phyloP scores from a whole-genome alignment of 2,329 filamentous ascomycete genomes.

The Neofusicoccum sp. region DNA sequence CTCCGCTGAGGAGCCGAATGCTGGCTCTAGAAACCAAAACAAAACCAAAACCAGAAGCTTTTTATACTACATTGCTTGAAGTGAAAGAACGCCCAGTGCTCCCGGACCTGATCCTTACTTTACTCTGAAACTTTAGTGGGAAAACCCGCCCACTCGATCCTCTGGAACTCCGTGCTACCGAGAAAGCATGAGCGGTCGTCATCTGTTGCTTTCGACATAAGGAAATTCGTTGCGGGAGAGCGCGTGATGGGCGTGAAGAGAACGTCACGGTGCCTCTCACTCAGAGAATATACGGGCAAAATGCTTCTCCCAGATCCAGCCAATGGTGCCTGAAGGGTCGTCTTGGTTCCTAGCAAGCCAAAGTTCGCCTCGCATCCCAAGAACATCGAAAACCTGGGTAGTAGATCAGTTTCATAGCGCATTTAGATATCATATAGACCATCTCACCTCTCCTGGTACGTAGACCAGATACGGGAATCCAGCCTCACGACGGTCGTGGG shows the following conservation, averaged over 20 bases:
- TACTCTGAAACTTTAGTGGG: background rate
- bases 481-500: conserved; percentile 84
- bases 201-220: conserved; percentile 15
- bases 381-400: conserved; percentile 56
- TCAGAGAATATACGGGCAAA: conserved; percentile 56
- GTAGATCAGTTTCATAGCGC: background rate
- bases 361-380: conserved; percentile 93
- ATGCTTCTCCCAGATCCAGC: conserved; percentile 99
- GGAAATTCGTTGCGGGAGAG: conserved; percentile 15
- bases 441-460: conserved; percentile 78
- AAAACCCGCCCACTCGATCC: conserved; percentile 8
- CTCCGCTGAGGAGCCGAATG: conserved; percentile 14
- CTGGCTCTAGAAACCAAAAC: conserved; percentile 10
- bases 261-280: conserved; percentile 21
- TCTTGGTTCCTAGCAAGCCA: conserved; percentile 99
- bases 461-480: conserved; percentile 97
- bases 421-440: background rate
- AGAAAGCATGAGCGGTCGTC: conserved; percentile 13
- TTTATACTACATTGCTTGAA: conserved; percentile 18
- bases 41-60: conserved; percentile 14
- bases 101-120: conserved; percentile 5
- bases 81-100: conserved; percentile 14
- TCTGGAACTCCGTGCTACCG: conserved; percentile 17
- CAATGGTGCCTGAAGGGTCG: conserved; percentile 72
- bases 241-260: conserved; percentile 8